Conservation (phyloP, 2,329 filamentous ascomycete genomes). For the Apiospora phragmitis region DNA sequence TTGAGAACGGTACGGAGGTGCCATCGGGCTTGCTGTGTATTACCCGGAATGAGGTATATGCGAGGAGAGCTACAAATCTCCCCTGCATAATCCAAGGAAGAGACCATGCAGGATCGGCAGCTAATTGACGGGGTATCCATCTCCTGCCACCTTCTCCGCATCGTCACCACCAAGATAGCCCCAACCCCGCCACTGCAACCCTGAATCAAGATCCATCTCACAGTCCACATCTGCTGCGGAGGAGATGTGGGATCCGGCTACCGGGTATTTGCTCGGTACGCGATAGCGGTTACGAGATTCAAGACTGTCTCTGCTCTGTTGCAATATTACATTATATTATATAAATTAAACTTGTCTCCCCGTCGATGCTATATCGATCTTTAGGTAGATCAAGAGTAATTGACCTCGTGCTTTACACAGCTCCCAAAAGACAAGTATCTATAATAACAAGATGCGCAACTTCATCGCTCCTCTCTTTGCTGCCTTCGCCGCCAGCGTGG, state of each 20-base stretch:
- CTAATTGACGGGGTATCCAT: neutral
- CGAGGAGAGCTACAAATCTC: too few relatives aligned
- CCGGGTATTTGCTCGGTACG: neutral
- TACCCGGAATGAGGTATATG: neutral
- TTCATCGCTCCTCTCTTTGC: neutral
- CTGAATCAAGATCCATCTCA: neutral
- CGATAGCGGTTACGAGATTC: neutral
- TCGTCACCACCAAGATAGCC: neutral
- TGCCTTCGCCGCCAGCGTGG: neutral
- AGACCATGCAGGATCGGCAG: conserved; percentile 3
- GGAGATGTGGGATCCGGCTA: neutral
- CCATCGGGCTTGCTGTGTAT: neutral
- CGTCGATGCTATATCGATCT: neutral
- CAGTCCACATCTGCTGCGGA: neutral
- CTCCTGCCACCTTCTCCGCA: neutral
- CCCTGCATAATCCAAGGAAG: neutral
- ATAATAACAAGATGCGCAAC: neutral
- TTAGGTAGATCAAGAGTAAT: too few relatives aligned
- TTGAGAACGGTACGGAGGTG: neutral
- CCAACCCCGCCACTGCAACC: neutral
- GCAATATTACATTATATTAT: neutral
- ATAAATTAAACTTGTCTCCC: neutral
- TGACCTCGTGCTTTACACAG: too few relatives aligned
- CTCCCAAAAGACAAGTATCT: neutral
- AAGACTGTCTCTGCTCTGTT: too few relatives aligned